Conservation (phyloP, 805 yeast genomes). For the Ascoidea asiatica region DNA sequence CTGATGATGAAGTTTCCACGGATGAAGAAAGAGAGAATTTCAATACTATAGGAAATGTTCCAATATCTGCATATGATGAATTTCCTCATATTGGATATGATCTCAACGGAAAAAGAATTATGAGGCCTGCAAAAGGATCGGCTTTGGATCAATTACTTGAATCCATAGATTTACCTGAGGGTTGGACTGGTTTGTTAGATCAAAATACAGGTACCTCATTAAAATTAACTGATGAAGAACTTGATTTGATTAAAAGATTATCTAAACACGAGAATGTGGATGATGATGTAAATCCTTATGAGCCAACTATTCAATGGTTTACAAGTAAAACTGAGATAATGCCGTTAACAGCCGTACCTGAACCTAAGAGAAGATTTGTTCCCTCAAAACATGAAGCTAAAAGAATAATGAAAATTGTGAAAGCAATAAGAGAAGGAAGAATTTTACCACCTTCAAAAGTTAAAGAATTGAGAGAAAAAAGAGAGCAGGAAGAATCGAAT, state of each 20-base stretch:
- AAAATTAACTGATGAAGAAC: slow-evolving; percentile 75
- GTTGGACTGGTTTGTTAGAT: slow-evolving; percentile 96
- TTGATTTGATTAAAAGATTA: slow-evolving; percentile 75
- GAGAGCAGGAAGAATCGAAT: slow-evolving; percentile 37
- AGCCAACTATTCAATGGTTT: slow-evolving; percentile 93
- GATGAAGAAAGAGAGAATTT: slow-evolving; percentile 59
- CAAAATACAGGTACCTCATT: slow-evolving; percentile 75
- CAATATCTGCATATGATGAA: slow-evolving; percentile 87
- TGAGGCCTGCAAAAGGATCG: slow-evolving; percentile 97
- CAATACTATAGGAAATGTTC: slow-evolving; percentile 90
- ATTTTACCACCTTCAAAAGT: slow-evolving; percentile 61
- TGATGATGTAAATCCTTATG: slow-evolving; percentile 74
- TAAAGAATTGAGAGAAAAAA: slow-evolving; percentile 34
- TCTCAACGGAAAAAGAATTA: slow-evolving; percentile 92
- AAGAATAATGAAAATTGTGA: slow-evolving; percentile 89
- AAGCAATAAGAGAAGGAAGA: slow-evolving; percentile 93
- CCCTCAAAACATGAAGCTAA: slow-evolving; percentile 97
- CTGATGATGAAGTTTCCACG: slow-evolving; percentile 1
- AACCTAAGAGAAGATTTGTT: slow-evolving; percentile 92
- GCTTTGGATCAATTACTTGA: slow-evolving; percentile 87
- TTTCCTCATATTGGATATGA: slow-evolving; percentile 96
- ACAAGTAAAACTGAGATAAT: slow-evolving; percentile 69
- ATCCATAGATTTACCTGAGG: slow-evolving; percentile 87
- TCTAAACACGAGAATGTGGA: slow-evolving; percentile 78
- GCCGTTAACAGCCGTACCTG: slow-evolving; percentile 92